phyloP scores from a whole-genome alignment of 2,329 filamentous ascomycete genomes.

The Venturia carpophila region DNA sequence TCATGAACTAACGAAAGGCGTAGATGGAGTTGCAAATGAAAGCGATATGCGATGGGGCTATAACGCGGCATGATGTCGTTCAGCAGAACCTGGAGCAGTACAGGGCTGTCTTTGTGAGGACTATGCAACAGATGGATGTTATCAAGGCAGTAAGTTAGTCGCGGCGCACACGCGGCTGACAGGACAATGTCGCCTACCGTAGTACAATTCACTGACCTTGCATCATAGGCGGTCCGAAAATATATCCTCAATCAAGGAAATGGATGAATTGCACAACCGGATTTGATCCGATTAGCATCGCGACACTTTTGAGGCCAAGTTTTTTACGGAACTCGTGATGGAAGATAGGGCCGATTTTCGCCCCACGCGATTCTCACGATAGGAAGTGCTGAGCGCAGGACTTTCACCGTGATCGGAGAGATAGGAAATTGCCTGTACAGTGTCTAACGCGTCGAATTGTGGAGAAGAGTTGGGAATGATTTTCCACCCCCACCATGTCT shows the following conservation, averaged over 20 bases:
- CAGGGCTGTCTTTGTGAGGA: slow-evolving; percentile 74
- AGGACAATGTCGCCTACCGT: neutral
- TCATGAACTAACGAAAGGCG: slow-evolving; percentile 8
- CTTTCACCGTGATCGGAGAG: neutral
- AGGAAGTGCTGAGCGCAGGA: neutral
- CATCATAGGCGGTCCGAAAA: slow-evolving; percentile 32
- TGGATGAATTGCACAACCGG: neutral
- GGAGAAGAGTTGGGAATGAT: neutral
- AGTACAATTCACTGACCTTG: neutral
- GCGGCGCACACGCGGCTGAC: neutral
- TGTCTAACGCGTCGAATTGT: neutral
- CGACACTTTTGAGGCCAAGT: neutral
- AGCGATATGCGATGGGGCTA: slow-evolving; percentile 83
- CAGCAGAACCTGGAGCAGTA: slow-evolving; percentile 81
- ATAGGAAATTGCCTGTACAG: neutral
- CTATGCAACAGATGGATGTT: slow-evolving; percentile 63
- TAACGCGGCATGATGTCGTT: slow-evolving; percentile 66
- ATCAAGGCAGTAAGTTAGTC: slow-evolving; percentile 42
- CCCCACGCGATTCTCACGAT: neutral
- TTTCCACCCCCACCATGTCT: neutral
- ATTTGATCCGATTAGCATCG: neutral
- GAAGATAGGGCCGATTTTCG: neutral
- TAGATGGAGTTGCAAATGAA: slow-evolving; percentile 94
- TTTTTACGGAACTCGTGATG: neutral
- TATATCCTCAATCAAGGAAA: slow-evolving; percentile 29